Base-by-base conservation (phyloP, 1,284 basidiomycete genomes). In the Vanrija sp. region DNA sequence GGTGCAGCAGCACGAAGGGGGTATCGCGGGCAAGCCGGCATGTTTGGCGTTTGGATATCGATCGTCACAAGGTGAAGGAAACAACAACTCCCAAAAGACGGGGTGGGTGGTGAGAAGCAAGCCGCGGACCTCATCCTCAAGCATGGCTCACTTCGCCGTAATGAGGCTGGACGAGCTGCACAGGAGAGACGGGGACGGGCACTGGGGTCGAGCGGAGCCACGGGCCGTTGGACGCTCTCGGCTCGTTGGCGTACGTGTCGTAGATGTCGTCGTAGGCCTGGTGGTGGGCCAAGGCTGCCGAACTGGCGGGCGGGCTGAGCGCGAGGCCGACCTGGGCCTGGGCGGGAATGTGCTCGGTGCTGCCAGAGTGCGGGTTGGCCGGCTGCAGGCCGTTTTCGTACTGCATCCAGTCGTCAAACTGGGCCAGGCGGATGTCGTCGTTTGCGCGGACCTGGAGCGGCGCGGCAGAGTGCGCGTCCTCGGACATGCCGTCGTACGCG, bases 351-450 rank as follows among this genome's bases (percentile, higher is more conserved):
- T 37, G 51, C 8, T 6, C 35, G 12, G 45, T 15, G 20, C 14
- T 27, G 43, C 35, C 14, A 19, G 27, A 9, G 18, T 19, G 12
- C 24, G 38, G 10, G 20, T 18, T 37, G 10, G 35, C 35, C 12
- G 24, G 16, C 19, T 19, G 44, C 27, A 15, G 19, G n/a, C 24
- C 18, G 6, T 19, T 1, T 19, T 49, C 45, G 41, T 49, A 59
- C 12, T 45, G 22, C 2, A 54, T 25, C 57, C 57, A 59, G 41
- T 53, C 42, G 36, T 59, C 57, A 41, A 49, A 51, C 36, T 45
- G 20, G 4, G 57, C 43, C 25, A 42, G 23, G 25, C 49, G 49
- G 10, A 46, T 41, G 42, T 47, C 41, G 18, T 24, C 39, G 24
- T 45, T 42, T 35, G 49, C 44, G 12, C 41, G 46, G 0, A 27